phyloP scores from a whole-genome alignment of 441 rosid species.

The Brassica balearica region DNA sequence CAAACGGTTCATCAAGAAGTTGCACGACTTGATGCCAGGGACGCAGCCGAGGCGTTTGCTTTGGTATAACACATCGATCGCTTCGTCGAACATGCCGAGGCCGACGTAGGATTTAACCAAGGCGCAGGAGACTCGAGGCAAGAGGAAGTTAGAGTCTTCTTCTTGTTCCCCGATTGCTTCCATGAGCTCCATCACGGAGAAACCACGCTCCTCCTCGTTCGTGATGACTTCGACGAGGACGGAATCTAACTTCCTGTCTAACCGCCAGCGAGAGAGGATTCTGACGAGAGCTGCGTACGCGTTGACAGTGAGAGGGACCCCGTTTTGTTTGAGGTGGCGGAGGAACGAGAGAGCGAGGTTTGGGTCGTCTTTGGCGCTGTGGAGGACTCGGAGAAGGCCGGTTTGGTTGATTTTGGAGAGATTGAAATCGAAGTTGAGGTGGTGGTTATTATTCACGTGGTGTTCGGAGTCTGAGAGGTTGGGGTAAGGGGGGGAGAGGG shows the following conservation, averaged over 20 bases:
- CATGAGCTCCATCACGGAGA: conserved; percentile 54
- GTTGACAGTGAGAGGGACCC: conserved; percentile 49
- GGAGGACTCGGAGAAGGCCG: conserved; percentile 35
- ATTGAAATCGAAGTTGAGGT: neutral
- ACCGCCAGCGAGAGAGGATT: conserved; percentile 53
- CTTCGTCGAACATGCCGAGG: conserved; percentile 67
- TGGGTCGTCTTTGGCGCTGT: conserved; percentile 40
- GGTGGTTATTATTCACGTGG: neutral
- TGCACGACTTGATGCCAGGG: conserved; percentile 57
- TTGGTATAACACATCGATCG: conserved; percentile 55
- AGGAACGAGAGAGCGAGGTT: conserved; percentile 51
- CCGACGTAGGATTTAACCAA: conserved; percentile 63
- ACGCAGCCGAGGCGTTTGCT: conserved; percentile 46
- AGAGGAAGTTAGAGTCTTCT: conserved; percentile 23
- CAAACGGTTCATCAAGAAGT: conserved; percentile 70
- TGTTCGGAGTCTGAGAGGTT: conserved; percentile 36
- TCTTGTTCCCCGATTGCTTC: conserved; percentile 45
- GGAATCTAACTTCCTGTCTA: conserved; percentile 51
- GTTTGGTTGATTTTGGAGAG: conserved; percentile 16
- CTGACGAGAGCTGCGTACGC: conserved; percentile 59
- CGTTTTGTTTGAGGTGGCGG: conserved; percentile 42
- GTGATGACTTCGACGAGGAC: conserved; percentile 51
- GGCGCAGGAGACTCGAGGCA: conserved; percentile 49
- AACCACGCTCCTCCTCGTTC: conserved; percentile 37
- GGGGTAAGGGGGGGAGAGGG: conserved; percentile 30